These are phyloP conservation scores for Thraustochytrium striatum DNA, from an alignment of 352 stramenopile genomes.

Conservation along the genomic window DNA sequence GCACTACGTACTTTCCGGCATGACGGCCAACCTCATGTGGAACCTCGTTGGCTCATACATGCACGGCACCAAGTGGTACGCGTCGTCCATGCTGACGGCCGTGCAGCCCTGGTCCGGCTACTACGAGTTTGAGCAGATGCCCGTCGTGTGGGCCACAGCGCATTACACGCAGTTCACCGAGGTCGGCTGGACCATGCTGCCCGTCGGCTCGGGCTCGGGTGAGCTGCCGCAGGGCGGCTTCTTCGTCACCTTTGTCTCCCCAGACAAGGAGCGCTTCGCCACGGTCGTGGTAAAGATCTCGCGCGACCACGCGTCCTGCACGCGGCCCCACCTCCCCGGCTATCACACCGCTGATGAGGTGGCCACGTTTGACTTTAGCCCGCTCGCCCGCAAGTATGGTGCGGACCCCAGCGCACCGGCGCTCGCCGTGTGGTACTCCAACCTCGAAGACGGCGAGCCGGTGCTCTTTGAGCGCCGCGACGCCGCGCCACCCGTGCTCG, in stretches of 20 bases:
- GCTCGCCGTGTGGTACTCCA: slow-evolving; percentile 19
- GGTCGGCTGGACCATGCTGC: slow-evolving; percentile 23
- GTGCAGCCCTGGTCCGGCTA: slow-evolving; percentile 42
- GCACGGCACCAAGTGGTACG: slow-evolving; percentile 43
- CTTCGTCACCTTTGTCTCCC: slow-evolving; percentile 19
- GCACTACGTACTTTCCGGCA: slow-evolving; percentile 20
- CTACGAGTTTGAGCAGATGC: slow-evolving; percentile 13
- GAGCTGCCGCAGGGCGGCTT: slow-evolving; percentile 12
- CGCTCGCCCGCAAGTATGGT: background rate
- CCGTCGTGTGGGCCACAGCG: slow-evolving; percentile 35
- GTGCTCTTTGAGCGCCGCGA: background rate
- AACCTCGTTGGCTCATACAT: slow-evolving; percentile 46
- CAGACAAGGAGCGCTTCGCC: slow-evolving; percentile 14
- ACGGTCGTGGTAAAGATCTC: slow-evolving; percentile 45
- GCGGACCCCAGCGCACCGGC: background rate
- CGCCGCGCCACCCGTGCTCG: no score
- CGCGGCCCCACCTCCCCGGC: slow-evolving; percentile 9
- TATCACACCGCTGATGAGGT: background rate
- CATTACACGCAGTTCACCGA: slow-evolving; percentile 33
- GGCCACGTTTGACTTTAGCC: background rate
- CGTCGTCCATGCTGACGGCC: slow-evolving; percentile 34
- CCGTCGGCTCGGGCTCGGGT: slow-evolving; percentile 14
- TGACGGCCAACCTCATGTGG: slow-evolving; percentile 48
- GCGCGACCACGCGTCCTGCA: slow-evolving; percentile 25
- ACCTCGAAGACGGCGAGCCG: background rate